phyloP scores from a whole-genome alignment of 202 grass and related monocot species.

The Bolboschoenoplectus hybrid region DNA sequence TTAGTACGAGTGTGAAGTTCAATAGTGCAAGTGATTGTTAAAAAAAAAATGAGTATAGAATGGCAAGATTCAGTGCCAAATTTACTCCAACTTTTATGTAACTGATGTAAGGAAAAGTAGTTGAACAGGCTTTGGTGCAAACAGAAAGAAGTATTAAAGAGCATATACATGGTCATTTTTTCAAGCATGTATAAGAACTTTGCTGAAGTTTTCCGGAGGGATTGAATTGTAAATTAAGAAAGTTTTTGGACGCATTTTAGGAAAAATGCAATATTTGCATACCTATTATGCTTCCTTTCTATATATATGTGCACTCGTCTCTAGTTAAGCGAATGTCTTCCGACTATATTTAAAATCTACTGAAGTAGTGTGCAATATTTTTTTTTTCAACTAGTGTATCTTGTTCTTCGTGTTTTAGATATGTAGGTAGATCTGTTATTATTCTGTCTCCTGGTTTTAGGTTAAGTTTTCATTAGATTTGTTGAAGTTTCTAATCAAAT shows the following conservation, averaged over 20 bases:
- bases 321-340: neutral
- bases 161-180: neutral
- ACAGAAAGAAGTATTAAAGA: neutral
- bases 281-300: conserved; percentile 22
- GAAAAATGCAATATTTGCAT: neutral
- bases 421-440: neutral
- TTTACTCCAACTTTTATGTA: conserved; percentile 2
- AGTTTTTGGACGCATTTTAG: neutral
- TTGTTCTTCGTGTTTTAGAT: neutral
- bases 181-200: neutral
- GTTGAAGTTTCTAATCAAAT: neutral
- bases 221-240: conserved; percentile 8
- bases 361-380: neutral
- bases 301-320: neutral
- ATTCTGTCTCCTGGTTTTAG: neutral
- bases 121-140: neutral
- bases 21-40: conserved; percentile 13
- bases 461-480: conserved; percentile 18
- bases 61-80: conserved; percentile 3
- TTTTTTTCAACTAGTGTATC: neutral
- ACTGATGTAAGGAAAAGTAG: conserved; percentile 1
- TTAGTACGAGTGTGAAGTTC: neutral
- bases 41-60: neutral
- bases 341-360: neutral
- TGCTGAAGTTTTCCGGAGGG: neutral